Conservation (phyloP, 78 protist species). For the Dictyostelium purpureum region DNA sequence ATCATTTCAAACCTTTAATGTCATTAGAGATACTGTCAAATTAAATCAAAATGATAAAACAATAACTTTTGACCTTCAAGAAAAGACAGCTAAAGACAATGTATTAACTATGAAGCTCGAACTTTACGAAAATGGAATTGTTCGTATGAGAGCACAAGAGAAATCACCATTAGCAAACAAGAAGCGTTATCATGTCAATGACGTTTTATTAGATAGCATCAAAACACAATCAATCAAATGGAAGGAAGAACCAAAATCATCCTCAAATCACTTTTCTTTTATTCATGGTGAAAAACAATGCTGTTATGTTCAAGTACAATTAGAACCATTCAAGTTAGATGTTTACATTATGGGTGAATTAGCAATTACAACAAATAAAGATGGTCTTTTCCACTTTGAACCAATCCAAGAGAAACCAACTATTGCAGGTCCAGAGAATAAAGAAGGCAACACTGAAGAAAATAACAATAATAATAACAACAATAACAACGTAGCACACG, state of each 20-base stretch:
- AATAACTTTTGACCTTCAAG: neutral
- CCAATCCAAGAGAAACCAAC: conserved; percentile 41
- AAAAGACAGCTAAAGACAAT: neutral
- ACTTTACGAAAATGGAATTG: neutral
- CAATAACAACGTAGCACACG: neutral
- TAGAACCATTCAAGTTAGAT: conserved; percentile 29
- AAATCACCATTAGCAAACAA: conserved; percentile 21
- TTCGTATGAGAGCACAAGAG: conserved; percentile 25
- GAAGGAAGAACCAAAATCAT: neutral
- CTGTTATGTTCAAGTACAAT: neutral
- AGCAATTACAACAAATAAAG: conserved; percentile 44
- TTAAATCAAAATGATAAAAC: conserved; percentile 3
- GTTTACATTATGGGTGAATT: conserved; percentile 39
- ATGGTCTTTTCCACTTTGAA: conserved; percentile 42
- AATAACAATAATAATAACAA: neutral
- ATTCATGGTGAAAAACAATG: conserved; percentile 16
- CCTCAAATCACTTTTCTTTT: conserved; percentile 8
- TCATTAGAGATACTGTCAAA: neutral
- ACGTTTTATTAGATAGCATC: conserved; percentile 14
- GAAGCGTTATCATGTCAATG: conserved; percentile 44
- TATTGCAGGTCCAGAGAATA: neutral
- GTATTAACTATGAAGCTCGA: conserved; percentile 15
- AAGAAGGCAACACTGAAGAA: neutral
- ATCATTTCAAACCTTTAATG: neutral
- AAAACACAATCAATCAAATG: conserved; percentile 20